Percentiles rank a stretch among this genome's conserved stretches.
Conservation (phyloP, 306 rosid genomes). For the Malus sieversii region DNA sequence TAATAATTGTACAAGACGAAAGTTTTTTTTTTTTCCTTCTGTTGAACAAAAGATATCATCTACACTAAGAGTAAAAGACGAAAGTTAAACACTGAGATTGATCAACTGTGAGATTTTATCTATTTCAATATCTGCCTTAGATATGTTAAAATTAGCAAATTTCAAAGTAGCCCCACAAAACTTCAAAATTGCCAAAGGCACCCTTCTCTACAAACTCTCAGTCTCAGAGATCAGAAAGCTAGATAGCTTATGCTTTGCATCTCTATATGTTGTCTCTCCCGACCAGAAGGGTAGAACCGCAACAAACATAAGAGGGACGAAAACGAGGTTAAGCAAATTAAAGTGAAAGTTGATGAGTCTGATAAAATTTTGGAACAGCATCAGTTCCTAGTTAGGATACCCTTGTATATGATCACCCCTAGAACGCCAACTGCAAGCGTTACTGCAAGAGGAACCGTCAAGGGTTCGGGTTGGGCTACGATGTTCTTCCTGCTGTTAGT, state of each 20-base stretch:
- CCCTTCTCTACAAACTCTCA: slow-evolving; percentile 4
- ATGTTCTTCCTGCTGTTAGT: slow-evolving; percentile 39
- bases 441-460: slow-evolving; percentile 30
- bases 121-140: background rate
- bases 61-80: too few species aligned
- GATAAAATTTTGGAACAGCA: background rate
- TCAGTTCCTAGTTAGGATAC: slow-evolving; percentile 44
- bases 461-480: slow-evolving; percentile 23
- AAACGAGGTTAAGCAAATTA: background rate
- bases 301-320: background rate
- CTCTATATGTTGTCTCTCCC: slow-evolving; percentile 23
- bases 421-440: slow-evolving; percentile 56
- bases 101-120: background rate
- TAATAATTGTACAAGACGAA: too few species aligned
- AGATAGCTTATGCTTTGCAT: background rate
- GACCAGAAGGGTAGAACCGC: slow-evolving; percentile 37
- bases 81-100: background rate
- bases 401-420: slow-evolving; percentile 61
- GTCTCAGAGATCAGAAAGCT: background rate
- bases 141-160: background rate
- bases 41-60: too few species aligned
- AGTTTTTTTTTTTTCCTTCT: too few species aligned
- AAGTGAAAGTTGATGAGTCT: background rate
- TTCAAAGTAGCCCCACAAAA: background rate
- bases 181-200: background rate